A percentile compares a stretch with the other conserved stretches of the same genome.
Evolutionary conservation across 1,284 basidiomycete species (phyloP).

Genomic region (Apiotrichum siamense): DNA sequence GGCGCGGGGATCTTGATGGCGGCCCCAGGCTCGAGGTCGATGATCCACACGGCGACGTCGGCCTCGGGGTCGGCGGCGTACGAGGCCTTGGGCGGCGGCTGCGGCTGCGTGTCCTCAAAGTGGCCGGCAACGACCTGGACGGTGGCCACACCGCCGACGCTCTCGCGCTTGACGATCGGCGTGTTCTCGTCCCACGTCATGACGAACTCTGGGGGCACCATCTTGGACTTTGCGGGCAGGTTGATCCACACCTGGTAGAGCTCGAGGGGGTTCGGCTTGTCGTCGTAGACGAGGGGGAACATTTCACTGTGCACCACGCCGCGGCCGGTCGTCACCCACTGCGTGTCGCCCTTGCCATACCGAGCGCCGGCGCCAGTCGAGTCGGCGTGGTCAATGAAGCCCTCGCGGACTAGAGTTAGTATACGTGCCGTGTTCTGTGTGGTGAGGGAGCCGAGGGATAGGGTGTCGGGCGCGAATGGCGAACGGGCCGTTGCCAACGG

Average conservation of each 20-base stretch:
- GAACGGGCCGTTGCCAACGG: too few relatives aligned
- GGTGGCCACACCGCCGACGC: conserved; percentile 1
- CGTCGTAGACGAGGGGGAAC: conserved; percentile 35
- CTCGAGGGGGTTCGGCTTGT: conserved; percentile 5
- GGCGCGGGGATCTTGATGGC: conserved; percentile 11
- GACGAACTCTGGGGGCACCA: conserved; percentile 9
- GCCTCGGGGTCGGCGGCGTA: conserved; percentile 10
- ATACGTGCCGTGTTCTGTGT: neutral
- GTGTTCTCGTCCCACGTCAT: conserved; percentile 15
- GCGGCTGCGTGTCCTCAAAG: conserved; percentile 9
- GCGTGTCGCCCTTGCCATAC: conserved; percentile 64
- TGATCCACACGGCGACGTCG: conserved; percentile 16
- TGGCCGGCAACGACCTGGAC: conserved; percentile 12
- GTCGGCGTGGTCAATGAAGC: conserved; percentile 17
- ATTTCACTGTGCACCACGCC: conserved; percentile 72
- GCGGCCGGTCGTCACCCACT: conserved; percentile 85
- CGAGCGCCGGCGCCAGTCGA: conserved; percentile 14
- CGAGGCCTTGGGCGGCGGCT: conserved; percentile 3
- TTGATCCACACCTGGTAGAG: conserved; percentile 20
- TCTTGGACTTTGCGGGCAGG: conserved; percentile 12
- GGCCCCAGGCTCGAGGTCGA: conserved; percentile 11
- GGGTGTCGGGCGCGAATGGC: too few relatives aligned
- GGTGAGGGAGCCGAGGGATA: too few relatives aligned
- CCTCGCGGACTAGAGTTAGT: neutral
- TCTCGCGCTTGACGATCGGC: conserved; percentile 9